Percentiles rank a stretch among this genome's conserved stretches.
Evolutionary conservation across 441 rosid species (phyloP).

Genomic region (Francoa sonchifolia): DNA sequence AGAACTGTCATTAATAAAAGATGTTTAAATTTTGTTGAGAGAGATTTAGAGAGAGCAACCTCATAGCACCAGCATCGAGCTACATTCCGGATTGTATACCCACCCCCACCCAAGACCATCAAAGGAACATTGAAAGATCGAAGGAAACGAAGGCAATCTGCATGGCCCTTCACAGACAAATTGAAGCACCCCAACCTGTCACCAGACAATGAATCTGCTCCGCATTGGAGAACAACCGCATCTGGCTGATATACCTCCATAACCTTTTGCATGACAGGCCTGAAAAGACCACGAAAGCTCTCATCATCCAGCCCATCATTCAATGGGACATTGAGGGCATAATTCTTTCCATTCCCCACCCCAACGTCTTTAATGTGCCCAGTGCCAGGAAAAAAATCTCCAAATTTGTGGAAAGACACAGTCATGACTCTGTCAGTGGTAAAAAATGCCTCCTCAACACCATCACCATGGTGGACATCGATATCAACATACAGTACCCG

Average conservation of each 20-base stretch:
- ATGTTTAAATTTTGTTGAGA: neutral
- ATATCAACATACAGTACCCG: slow-evolving; percentile 87
- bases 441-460: slow-evolving; percentile 97
- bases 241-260: slow-evolving; percentile 94
- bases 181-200: slow-evolving; percentile 93
- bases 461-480: slow-evolving; percentile 97
- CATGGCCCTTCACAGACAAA: slow-evolving; percentile 93
- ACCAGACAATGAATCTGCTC: slow-evolving; percentile 92
- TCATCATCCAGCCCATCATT: slow-evolving; percentile 88
- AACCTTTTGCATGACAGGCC: slow-evolving; percentile 72
- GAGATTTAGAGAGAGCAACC: slow-evolving; percentile 26
- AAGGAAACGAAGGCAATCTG: slow-evolving; percentile 81
- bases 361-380: slow-evolving; percentile 80
- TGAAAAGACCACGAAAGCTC: slow-evolving; percentile 63
- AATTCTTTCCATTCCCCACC: slow-evolving; percentile 51
- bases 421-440: slow-evolving; percentile 96
- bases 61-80: slow-evolving; percentile 99
- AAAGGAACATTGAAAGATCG: slow-evolving; percentile 84
- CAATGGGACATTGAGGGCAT: slow-evolving; percentile 80
- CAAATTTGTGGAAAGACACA: slow-evolving; percentile 89
- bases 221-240: slow-evolving; percentile 97
- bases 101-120: slow-evolving; percentile 97
- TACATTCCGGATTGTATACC: slow-evolving; percentile 89
- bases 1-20: neutral
- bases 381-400: slow-evolving; percentile 93